These are phyloP conservation scores for Elsinoe perseae DNA, from an alignment of 2,329 filamentous ascomycete species.

Conservation along the genomic window DNA sequence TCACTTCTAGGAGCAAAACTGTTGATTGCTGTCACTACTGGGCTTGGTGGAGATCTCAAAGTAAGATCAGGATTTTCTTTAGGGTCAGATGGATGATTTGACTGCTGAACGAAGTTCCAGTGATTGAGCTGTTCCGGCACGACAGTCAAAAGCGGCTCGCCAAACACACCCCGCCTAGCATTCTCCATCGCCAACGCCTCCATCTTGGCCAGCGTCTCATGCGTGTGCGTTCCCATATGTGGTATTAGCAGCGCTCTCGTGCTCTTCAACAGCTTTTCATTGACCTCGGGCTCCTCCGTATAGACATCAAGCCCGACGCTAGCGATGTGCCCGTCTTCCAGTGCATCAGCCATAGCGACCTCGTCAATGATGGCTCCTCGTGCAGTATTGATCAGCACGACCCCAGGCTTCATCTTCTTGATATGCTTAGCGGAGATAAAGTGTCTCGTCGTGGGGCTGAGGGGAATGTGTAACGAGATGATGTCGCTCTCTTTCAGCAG, in stretches of 20 bases:
- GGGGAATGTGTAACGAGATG: constrained; percentile 68
- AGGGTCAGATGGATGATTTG: no score
- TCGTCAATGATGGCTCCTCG: constrained; percentile 78
- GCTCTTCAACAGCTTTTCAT: constrained; percentile 63
- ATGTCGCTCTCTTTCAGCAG: constrained; percentile 64
- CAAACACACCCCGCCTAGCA: no score
- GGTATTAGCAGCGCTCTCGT: constrained; percentile 66
- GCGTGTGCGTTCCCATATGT: constrained; percentile 79
- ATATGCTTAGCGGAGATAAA: constrained; percentile 67
- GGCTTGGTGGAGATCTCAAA: no score
- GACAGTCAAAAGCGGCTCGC: no score
- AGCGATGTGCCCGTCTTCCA: constrained; percentile 61
- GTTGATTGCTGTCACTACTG: no score
- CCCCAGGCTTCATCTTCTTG: constrained; percentile 65
- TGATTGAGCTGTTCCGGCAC: no score
- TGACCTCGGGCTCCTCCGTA: constrained; percentile 69
- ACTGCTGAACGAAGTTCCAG: no score
- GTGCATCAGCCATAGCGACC: constrained; percentile 64
- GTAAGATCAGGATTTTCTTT: no score
- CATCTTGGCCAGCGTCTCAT: constrained; percentile 39
- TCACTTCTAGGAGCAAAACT: no score
- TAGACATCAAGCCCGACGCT: constrained; percentile 73
- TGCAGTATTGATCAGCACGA: constrained; percentile 75
- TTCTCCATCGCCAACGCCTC: no score
- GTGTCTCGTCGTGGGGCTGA: constrained; percentile 54